Conservation (phyloP, 176 grass and related monocot species). For the Miscanthus lutarioriparius region DNA sequence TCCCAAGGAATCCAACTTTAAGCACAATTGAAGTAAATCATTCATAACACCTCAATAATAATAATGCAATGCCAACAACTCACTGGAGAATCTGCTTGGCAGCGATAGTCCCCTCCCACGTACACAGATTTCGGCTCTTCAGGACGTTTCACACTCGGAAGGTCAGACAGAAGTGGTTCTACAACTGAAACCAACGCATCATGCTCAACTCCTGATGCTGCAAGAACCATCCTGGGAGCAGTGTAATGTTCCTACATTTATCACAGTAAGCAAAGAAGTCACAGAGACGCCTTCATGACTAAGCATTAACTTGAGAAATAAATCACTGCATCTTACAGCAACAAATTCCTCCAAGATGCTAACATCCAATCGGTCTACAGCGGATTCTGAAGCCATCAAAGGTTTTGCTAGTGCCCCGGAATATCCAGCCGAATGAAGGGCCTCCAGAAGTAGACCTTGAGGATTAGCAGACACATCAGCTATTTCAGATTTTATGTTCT, state of each 20-base stretch:
- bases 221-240: constrained; percentile 79
- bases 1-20: constrained; percentile 19
- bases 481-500: constrained; percentile 76
- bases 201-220: constrained; percentile 83
- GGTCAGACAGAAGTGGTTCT: constrained; percentile 65
- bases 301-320: constrained; percentile 20
- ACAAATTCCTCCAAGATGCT: constrained; percentile 64
- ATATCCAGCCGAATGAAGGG: constrained; percentile 75
- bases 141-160: constrained; percentile 49
- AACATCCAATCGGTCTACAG: constrained; percentile 54
- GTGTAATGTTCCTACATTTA: constrained; percentile 72
- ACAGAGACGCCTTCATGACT: constrained; percentile 9
- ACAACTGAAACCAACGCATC: constrained; percentile 70
- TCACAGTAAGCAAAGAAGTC: constrained; percentile 35
- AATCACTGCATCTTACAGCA: constrained; percentile 48
- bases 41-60: not conserved
- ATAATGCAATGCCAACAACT: constrained; percentile 32
- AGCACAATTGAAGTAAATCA: constrained; percentile 21
- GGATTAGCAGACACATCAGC: constrained; percentile 66
- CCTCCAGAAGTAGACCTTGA: constrained; percentile 75
- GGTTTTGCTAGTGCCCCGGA: constrained; percentile 73
- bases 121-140: constrained; percentile 72
- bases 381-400: constrained; percentile 59
- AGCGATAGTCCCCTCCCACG: constrained; percentile 71
- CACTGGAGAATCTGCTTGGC: constrained; percentile 71